phyloP scores from a whole-genome alignment of 441 rosid genomes.

The Mallotus repandus region DNA sequence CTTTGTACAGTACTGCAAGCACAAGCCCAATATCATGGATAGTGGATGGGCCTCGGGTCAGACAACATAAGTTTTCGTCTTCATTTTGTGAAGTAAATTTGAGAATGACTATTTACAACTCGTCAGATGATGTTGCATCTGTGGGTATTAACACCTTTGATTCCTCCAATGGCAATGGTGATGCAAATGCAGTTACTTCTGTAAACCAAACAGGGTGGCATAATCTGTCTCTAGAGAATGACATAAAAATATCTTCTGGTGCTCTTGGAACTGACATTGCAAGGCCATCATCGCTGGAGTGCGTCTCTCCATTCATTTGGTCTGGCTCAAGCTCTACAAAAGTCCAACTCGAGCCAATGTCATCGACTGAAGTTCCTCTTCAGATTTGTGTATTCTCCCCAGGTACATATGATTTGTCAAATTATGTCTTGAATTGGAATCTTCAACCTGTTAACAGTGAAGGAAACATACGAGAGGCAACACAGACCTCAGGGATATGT shows the following conservation, averaged over 20 bases:
- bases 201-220: conserved; percentile 77
- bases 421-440: conserved; percentile 75
- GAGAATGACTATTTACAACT: conserved; percentile 73
- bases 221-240: conserved; percentile 42
- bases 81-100: conserved; percentile 66
- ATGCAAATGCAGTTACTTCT: conserved; percentile 30
- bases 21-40: conserved; percentile 71
- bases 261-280: conserved; percentile 31
- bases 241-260: conserved; percentile 52
- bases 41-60: conserved; percentile 59
- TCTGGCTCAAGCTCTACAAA: conserved; percentile 72
- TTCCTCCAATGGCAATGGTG: conserved; percentile 22
- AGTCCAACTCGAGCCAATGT: conserved; percentile 53
- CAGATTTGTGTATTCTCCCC: conserved; percentile 78
- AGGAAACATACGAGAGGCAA: conserved; percentile 30
- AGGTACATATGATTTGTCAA: conserved; percentile 71
- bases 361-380: conserved; percentile 59
- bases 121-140: conserved; percentile 48
- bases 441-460: conserved; percentile 27
- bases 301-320: conserved; percentile 76
- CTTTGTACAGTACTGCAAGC: conserved; percentile 38
- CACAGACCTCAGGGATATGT: conserved; percentile 54
- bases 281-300: conserved; percentile 44
- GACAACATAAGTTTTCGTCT: conserved; percentile 59
- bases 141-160: conserved; percentile 55